Evolutionary conservation across 1,284 basidiomycete species (phyloP).

Genomic region (Coriolopsis trogii): DNA sequence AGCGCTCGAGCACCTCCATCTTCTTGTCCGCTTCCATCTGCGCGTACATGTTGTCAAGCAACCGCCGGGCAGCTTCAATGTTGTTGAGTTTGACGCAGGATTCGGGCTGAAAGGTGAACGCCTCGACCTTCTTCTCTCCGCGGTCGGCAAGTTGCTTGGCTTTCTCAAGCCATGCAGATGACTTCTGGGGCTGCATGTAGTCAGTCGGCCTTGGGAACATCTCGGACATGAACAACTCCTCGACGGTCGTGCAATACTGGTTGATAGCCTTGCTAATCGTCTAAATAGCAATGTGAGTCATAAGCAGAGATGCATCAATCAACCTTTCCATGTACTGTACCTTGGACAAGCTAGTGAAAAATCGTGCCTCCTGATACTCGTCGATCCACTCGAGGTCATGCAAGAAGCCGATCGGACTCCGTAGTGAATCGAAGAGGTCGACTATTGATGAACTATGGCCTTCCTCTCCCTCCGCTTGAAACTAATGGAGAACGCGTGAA

Average conservation of each 20-base stretch:
- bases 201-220: slow-evolving; percentile 89
- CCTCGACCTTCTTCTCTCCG: slow-evolving; percentile 89
- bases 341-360: slow-evolving; percentile 87
- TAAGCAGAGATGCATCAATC: neutral
- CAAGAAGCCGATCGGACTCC: slow-evolving; percentile 89
- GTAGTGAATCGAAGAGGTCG: slow-evolving; percentile 93
- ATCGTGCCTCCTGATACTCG: slow-evolving; percentile 85
- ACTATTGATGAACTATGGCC: slow-evolving; percentile 95
- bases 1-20: slow-evolving; percentile 62
- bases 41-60: slow-evolving; percentile 93
- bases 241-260: slow-evolving; percentile 88
- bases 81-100: slow-evolving; percentile 99
- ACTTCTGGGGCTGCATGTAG: slow-evolving; percentile 78
- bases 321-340: slow-evolving; percentile 41
- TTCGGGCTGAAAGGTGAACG: slow-evolving; percentile 92
- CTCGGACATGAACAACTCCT: slow-evolving; percentile 89
- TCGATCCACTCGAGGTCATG: slow-evolving; percentile 93
- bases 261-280: slow-evolving; percentile 91
- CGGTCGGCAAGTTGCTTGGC: slow-evolving; percentile 80
- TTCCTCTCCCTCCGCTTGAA: slow-evolving; percentile 81
- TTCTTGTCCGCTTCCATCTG: slow-evolving; percentile 92
- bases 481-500: slow-evolving; percentile 48
- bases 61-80: slow-evolving; percentile 87
- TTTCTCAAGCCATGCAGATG: slow-evolving; percentile 94
- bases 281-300: slow-evolving; percentile 42